Base-by-base conservation (phyloP, 163 green algal species). In the Scenedesmus sp. region DNA sequence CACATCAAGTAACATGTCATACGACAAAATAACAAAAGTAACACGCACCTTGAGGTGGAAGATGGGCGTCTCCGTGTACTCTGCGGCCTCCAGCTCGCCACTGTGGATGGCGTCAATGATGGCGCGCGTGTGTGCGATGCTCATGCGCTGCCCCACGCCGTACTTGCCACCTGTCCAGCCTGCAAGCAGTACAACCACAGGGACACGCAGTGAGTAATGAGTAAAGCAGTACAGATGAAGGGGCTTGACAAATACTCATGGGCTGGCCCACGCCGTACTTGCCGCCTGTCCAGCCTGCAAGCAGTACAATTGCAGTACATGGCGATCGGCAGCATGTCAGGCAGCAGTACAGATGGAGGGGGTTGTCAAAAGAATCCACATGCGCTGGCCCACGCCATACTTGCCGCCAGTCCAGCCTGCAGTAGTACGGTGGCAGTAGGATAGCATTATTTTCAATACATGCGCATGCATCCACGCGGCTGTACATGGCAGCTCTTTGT, bases 71-170 rank as follows among this genome's bases (percentile, higher is more conserved):
- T 90, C 93, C 0, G 88, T 84, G 91, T 93, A 97, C 59, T 98
- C 86, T 0, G 92, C 96, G 0, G 93, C 82, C 3, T 89, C 77
- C 79, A 99, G 95, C 93, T 98, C 96, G 20, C 98, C 98, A 13
- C 79, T 94, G 95, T 99, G 98, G 91, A 99, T 99, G 92, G 98
- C 97, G 85, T 99, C 96, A 82, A 99, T 96, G 90, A 99, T 99
- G 70, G 97, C 97, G 34, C 98, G 97, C 4, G 98, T 99, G 96
- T 99, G 93, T 4, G 60, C 95, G 26, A 99, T 94, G 92, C 97
- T 98, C 91, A 99, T 99, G 92, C 98, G 96, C 70, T 94, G 93
- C 12, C 77, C 88, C 46, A 97, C 98, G 26, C 97, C 96, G 91
- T 98, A 98, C 94, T 98, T 99, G 34, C 94, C 94, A 59, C 95